Conservation (phyloP, 140 eudicot genomes). For the Anethum foeniculum region DNA sequence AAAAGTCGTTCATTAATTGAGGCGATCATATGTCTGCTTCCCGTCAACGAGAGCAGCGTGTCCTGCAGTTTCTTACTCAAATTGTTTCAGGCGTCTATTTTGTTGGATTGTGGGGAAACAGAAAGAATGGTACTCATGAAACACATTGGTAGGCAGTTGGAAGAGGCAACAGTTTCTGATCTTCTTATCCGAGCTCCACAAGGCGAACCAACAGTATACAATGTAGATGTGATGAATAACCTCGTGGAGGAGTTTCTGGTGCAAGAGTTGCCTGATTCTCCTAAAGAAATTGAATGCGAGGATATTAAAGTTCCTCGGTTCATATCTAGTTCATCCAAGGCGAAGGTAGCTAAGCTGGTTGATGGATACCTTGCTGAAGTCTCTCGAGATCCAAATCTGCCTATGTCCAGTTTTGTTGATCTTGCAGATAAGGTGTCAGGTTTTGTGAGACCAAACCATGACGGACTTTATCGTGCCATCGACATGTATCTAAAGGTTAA, state of each 20-base stretch:
- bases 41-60: conserved; percentile 35
- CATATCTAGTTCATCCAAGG: conserved; percentile 50
- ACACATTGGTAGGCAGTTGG: conserved; percentile 53
- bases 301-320: conserved; percentile 34
- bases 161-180: conserved; percentile 58
- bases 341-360: conserved; percentile 72
- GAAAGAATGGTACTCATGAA: conserved; percentile 33
- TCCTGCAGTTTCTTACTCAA: conserved; percentile 63
- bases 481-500: conserved; percentile 85
- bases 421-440: conserved; percentile 70
- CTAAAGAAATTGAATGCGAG: conserved; percentile 34
- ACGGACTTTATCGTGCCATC: conserved; percentile 77
- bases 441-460: conserved; percentile 62
- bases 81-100: conserved; percentile 44
- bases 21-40: conserved; percentile 40
- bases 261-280: conserved; percentile 35
- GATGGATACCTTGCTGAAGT: conserved; percentile 76
- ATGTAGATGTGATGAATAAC: conserved; percentile 48
- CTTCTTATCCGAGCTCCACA: conserved; percentile 37
- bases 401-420: conserved; percentile 46
- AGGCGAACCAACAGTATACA: conserved; percentile 33
- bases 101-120: conserved; percentile 55
- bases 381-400: conserved; percentile 51
- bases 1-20: conserved; percentile 52
- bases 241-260: conserved; percentile 57